Evolutionary conservation across 192 early-diverging fungal species (phyloP), one percentile per base, ranked within the genome.

Genomic region (Mycoemilia scoparia): DNA sequence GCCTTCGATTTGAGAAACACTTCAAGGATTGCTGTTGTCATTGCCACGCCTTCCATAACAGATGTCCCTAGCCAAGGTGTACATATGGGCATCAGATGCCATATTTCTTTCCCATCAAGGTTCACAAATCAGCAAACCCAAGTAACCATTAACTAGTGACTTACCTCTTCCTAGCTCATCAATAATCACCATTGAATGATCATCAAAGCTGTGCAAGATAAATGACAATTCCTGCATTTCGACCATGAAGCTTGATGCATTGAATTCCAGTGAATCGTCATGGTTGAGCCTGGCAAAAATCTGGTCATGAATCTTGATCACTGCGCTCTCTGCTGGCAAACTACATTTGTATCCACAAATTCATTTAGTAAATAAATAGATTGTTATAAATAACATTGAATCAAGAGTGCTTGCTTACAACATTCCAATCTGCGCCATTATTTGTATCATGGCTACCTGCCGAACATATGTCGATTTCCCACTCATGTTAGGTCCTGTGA

Each of bases 401-500:
- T 10, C 15, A 14, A 31, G 1, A 7, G 6, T 17, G n/a, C 11
- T 27, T 7, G 42, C 64, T 55, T 72, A 74, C 71, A 71, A 81
- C 18, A 63, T 60, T 11, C 85, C 87, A 14, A 89, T 78, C 29
- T 95, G 87, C 0, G 87, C 82, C 76, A 95, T 68, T 17, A 91
- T 70, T 3, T 41, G 60, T 15, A 85, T 43, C 4, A 88, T 61
- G 1, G 79, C 77, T 19, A 84, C 71, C 46, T 85, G 84, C 1
- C 74, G 66, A 22, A 95, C 36, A 49, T 84, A 90, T 4, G 85
- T 87, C 8, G 76, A 74, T 48, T 90, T 88, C 14, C 87, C 86
- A 21, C 77, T 76, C 87, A 87, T 90, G 45, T 95, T 95, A 5
- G 87, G 81, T 0, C 89, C 89, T 7, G 81, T 85, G 4, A 91